Evolutionary conservation across 2,329 filamentous ascomycete species (phyloP).

Genomic region (Pseudogymnoascus verrucosus): DNA sequence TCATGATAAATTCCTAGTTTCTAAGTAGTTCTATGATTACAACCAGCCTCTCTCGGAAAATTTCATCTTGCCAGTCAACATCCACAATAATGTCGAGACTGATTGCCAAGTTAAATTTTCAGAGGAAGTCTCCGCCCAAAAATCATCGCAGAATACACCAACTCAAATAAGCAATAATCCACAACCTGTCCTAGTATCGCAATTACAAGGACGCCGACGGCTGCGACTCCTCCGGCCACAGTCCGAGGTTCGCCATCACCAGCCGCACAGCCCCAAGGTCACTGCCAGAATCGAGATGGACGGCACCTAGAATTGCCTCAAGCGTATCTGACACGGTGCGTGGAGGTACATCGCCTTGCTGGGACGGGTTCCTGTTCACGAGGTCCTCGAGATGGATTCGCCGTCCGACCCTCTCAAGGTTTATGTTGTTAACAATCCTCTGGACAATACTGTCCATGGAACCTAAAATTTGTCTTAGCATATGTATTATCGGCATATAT

Average conservation of each 20-base stretch:
- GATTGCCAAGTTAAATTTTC: background rate
- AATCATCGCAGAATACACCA: background rate
- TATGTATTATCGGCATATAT: background rate
- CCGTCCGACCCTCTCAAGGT: conserved; percentile 8
- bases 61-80: background rate
- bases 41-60: background rate
- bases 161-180: background rate
- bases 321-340: background rate
- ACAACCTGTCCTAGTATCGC: background rate
- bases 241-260: background rate
- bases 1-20: background rate
- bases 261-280: background rate
- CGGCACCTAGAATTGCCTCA: background rate
- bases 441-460: background rate
- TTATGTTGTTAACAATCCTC: background rate
- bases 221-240: background rate
- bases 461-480: background rate
- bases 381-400: background rate
- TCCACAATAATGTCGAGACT: background rate
- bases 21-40: background rate
- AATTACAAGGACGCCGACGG: background rate
- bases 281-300: background rate
- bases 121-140: background rate
- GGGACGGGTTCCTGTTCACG: conserved; percentile 10
- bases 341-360: conserved; percentile 6